A percentile compares a stretch with the other conserved stretches of the same genome.
phyloP scores from a whole-genome alignment of 2,329 filamentous ascomycete genomes.

The Fusarium subtropicale region DNA sequence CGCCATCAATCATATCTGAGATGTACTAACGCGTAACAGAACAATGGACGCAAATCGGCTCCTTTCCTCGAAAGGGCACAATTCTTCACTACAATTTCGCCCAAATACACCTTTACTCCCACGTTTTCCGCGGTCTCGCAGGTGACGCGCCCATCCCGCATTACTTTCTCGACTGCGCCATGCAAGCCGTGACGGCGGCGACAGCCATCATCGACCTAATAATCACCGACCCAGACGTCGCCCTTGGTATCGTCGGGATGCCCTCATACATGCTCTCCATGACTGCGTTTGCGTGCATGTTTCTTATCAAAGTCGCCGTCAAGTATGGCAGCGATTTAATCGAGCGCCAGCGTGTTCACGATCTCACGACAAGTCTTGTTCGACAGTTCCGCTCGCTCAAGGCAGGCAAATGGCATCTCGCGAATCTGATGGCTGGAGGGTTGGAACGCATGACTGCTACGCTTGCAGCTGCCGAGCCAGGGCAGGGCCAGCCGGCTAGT shows the following conservation, averaged over 20 bases:
- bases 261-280: slow-evolving; percentile 65
- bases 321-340: slow-evolving; percentile 58
- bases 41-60: slow-evolving; percentile 55
- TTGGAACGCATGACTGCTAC: slow-evolving; percentile 56
- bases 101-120: slow-evolving; percentile 57
- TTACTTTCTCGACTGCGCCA: slow-evolving; percentile 52
- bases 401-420: slow-evolving; percentile 60
- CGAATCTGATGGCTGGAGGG: slow-evolving; percentile 61
- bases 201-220: slow-evolving; percentile 59
- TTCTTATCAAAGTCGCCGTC: slow-evolving; percentile 60
- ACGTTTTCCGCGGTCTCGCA: slow-evolving; percentile 56
- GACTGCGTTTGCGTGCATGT: slow-evolving; percentile 65
- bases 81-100: slow-evolving; percentile 57
- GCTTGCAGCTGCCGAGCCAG: slow-evolving; percentile 18
- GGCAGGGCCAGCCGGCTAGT: slow-evolving; percentile 24
- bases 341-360: slow-evolving; percentile 54
- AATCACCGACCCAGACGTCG: slow-evolving; percentile 56
- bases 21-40: slow-evolving; percentile 42
- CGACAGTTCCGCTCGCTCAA: slow-evolving; percentile 55
- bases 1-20: too few relatives aligned
- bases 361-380: slow-evolving; percentile 55
- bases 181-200: slow-evolving; percentile 54
- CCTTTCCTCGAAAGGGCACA: slow-evolving; percentile 56
- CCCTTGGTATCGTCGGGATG: slow-evolving; percentile 57
- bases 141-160: slow-evolving; percentile 50